phyloP scores from a whole-genome alignment of 495 filamentous ascomycete genomes.

The Neurospora hispaniola region DNA sequence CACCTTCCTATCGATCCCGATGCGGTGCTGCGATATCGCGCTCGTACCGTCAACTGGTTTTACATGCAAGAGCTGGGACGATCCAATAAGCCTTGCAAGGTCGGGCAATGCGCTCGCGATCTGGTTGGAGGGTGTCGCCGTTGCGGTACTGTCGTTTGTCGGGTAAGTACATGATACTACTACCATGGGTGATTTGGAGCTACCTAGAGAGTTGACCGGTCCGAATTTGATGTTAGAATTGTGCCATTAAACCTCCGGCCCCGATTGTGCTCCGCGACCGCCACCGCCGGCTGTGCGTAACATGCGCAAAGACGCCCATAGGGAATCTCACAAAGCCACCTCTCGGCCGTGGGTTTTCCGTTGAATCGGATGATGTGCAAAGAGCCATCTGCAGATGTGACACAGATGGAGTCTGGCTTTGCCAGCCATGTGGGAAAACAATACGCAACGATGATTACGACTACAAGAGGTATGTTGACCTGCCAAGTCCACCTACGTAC shows the following conservation, averaged over 20 bases:
- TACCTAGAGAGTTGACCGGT: background rate
- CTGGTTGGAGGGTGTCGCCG: conserved; percentile 73
- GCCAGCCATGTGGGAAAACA: conserved; percentile 61
- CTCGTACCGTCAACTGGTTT: conserved; percentile 40
- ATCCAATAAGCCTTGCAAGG: conserved; percentile 43
- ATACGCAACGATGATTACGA: conserved; percentile 59
- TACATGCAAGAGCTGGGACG: conserved; percentile 34
- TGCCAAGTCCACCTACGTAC: background rate
- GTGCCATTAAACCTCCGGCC: conserved; percentile 66
- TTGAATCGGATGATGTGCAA: conserved; percentile 35
- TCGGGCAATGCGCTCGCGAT: conserved; percentile 69
- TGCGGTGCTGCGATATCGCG: conserved; percentile 38
- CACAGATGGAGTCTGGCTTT: conserved; percentile 61
- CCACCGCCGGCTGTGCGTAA: conserved; percentile 66
- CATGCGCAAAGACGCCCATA: conserved; percentile 59
- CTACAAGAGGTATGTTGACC: conserved; percentile 42
- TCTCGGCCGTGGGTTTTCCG: conserved; percentile 14
- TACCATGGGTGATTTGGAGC: background rate
- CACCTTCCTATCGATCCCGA: conserved; percentile 35
- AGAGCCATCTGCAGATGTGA: conserved; percentile 59
- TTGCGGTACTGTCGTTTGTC: conserved; percentile 66
- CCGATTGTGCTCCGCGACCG: conserved; percentile 50
- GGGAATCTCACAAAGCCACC: conserved; percentile 27
- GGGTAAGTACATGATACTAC: conserved; percentile 41
- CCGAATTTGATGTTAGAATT: conserved; percentile 50